Percentiles rank a stretch among this genome's conserved stretches.
phyloP scores from a whole-genome alignment of 306 rosid species.

The Mucuna pruriens region DNA sequence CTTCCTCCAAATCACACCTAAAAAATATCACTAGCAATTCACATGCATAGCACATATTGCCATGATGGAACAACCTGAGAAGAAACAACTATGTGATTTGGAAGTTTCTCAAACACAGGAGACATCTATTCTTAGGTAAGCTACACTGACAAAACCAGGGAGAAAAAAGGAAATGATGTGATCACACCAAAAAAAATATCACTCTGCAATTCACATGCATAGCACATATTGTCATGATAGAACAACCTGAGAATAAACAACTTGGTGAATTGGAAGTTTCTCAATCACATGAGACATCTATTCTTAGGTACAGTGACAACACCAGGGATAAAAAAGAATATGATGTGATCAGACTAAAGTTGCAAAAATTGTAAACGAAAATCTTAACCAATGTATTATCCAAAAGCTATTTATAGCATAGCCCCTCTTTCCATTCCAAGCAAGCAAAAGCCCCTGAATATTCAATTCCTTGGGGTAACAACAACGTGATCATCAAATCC shows the following conservation, averaged over 20 bases:
- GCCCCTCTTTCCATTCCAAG: conserved; percentile 1
- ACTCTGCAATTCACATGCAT: not conserved
- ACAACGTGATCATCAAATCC: conserved; percentile 13
- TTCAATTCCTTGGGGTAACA: not conserved
- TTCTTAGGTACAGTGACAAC: not conserved
- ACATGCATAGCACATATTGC: not conserved
- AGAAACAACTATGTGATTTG: not conserved
- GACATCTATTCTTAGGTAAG: not conserved
- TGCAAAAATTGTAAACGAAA: not conserved
- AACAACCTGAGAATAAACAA: conserved; percentile 19
- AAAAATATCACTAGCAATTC: not conserved
- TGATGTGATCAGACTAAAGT: not conserved
- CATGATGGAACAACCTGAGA: not conserved
- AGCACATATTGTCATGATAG: not conserved
- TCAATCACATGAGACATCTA: not conserved
- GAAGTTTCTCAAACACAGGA: not conserved
- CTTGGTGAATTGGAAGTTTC: not conserved
- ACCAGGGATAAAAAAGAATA: not conserved
- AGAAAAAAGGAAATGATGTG: no score
- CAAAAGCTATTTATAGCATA: conserved; percentile 1
- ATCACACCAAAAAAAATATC: not conserved
- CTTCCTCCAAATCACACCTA: not conserved
- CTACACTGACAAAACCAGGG: not conserved
- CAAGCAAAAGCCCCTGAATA: not conserved
- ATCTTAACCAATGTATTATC: not conserved